Evolutionary conservation across 805 yeast species (phyloP).

Genomic region (Schwanniomyces occidentalis): DNA sequence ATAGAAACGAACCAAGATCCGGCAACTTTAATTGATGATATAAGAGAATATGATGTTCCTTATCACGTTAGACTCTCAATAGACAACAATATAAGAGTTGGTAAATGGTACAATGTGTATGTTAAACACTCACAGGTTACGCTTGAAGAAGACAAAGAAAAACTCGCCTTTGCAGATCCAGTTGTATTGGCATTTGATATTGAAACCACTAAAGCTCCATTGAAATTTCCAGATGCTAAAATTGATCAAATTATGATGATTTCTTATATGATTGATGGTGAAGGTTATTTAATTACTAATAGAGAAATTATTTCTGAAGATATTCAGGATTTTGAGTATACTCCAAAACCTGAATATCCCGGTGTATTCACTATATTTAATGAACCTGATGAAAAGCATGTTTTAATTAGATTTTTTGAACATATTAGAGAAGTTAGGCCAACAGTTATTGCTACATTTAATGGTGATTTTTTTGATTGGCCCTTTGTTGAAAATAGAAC

Average conservation of each 20-base stretch:
- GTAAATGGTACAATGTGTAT: conserved; percentile 90
- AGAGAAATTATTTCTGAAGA: conserved; percentile 93
- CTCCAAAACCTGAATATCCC: conserved; percentile 95
- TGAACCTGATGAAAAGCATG: conserved; percentile 78
- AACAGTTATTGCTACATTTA: conserved; percentile 95
- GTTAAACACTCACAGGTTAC: conserved; percentile 57
- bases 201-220: conserved; percentile 94
- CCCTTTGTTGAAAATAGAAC: conserved; percentile 95
- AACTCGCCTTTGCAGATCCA: conserved; percentile 95
- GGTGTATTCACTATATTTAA: conserved; percentile 89
- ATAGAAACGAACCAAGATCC: conserved; percentile 46
- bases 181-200: conserved; percentile 96
- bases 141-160: conserved; percentile 62
- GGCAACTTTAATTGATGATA: conserved; percentile 67
- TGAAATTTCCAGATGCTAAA: conserved; percentile 91
- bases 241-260: conserved; percentile 98
- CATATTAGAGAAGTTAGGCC: conserved; percentile 88
- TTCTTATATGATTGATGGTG: conserved; percentile 98
- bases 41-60: conserved; percentile 94
- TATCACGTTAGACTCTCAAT: conserved; percentile 96
- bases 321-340: conserved; percentile 94
- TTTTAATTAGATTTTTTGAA: conserved; percentile 77
- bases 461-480: conserved; percentile 99
- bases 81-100: conserved; percentile 82
- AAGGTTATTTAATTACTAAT: conserved; percentile 90